These are phyloP conservation scores for Akanthomyces uredinophilus DNA, from an alignment of 2,329 filamentous ascomycete genomes.

Conservation along the genomic window DNA sequence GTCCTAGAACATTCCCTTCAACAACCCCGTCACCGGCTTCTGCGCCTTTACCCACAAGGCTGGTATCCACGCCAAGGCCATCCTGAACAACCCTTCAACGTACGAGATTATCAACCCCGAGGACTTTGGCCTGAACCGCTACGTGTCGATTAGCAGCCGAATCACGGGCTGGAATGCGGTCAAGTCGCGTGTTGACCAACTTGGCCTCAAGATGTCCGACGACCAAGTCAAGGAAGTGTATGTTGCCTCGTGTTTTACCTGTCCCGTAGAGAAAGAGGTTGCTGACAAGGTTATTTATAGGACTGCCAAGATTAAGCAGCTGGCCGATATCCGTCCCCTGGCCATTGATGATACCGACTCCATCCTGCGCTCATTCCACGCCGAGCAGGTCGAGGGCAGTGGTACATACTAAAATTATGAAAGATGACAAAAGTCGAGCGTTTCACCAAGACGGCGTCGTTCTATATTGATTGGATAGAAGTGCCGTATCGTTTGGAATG, in stretches of 20 bases:
- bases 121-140: constrained; percentile 54
- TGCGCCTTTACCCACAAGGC: constrained; percentile 64
- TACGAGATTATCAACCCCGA: constrained; percentile 44
- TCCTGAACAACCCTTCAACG: constrained; percentile 74
- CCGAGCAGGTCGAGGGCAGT: not conserved
- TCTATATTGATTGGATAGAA: not conserved
- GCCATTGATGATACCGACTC: not conserved
- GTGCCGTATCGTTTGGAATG: no score
- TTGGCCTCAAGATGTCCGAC: constrained; percentile 74
- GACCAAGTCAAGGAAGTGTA: constrained; percentile 64
- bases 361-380: not conserved
- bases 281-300: constrained; percentile 11
- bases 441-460: not conserved
- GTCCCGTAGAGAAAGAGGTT: not conserved
- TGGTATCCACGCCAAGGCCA: constrained; percentile 79
- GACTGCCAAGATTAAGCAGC: constrained; percentile 70
- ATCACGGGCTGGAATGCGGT: constrained; percentile 92
- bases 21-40: constrained; percentile 74
- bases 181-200: constrained; percentile 79
- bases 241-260: not conserved
- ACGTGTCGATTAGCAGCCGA: constrained; percentile 77
- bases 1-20: constrained; percentile 49
- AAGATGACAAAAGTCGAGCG: not conserved
- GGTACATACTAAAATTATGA: not conserved
- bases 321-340: constrained; percentile 54